phyloP scores from a whole-genome alignment of 2,329 filamentous ascomycete species.

The Fusarium nanum region DNA sequence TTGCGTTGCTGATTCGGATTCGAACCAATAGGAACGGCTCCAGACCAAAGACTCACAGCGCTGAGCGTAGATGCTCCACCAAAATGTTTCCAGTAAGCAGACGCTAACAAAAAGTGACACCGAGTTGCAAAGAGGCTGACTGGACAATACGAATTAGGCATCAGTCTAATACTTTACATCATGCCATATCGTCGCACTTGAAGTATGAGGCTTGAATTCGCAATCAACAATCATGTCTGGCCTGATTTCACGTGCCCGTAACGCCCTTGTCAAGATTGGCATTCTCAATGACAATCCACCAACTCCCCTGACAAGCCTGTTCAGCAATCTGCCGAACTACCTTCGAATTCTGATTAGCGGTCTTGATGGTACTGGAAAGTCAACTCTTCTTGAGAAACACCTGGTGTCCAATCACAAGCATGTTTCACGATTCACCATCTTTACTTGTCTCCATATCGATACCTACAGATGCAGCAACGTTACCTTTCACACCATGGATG shows the following conservation, averaged over 20 bases:
- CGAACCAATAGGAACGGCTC: neutral
- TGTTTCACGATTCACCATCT: neutral
- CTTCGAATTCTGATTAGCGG: conserved; percentile 1
- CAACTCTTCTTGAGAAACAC: neutral
- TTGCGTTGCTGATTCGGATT: neutral
- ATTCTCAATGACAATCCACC: neutral
- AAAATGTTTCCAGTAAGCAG: neutral
- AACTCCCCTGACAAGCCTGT: neutral
- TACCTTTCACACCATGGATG: neutral
- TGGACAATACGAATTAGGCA: neutral
- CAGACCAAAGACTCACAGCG: neutral
- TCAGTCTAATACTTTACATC: neutral
- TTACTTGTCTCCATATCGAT: neutral
- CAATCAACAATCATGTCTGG: neutral
- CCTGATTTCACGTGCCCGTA: neutral
- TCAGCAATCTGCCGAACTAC: conserved; percentile 2
- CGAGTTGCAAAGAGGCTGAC: neutral
- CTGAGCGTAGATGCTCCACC: neutral
- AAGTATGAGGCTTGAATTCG: neutral
- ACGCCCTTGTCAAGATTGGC: neutral
- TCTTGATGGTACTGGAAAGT: neutral
- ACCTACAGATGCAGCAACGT: neutral
- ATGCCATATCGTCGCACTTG: neutral
- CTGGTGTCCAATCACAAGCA: neutral
- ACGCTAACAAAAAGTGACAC: neutral